Evolutionary conservation across 768 basidiomycete species (phyloP), one percentile per base, ranked within the genome.

Genomic region (Boletus rufocinnamomeus): DNA sequence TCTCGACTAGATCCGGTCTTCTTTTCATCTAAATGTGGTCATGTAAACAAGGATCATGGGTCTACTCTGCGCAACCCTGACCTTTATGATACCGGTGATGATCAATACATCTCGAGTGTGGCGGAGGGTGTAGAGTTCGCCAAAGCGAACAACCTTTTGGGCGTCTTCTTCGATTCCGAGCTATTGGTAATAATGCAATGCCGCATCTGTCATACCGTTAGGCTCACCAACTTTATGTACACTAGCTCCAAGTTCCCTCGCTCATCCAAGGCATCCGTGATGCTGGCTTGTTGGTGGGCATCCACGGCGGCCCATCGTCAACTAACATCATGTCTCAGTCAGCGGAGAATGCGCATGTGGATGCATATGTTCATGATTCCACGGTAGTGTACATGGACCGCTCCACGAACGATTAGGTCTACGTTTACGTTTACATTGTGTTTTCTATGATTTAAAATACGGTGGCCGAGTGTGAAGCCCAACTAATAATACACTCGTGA

Each of bases 81-180:
- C 50, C 73, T 62, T 60, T 58, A 66, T 44, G 67, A 76, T 62
- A 76, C 77, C 62, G 82, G 83, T 54, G 77, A 79, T 50, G 77
- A 78, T 59, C 70, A 70, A 63, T 78, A 85, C 57, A 69, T 83
- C 46, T 77, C 83, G 50, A 95, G 93, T 67, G 85, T 98, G 40
- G 84, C 89, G 58, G 86, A 92, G 57, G 95, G 94, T 17, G 93
- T 98, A 56, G 93, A 95, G 65, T 97, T 98, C 67, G 91, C 95
- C 23, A 91, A 89, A 66, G 79, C 81, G 47, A 98, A 98, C 74
- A 98, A 99, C 73, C 77, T 99, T 23, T 77, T 99, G 56, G 97
- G 97, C 57, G 79, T 99, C 46, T 87, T 96, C 68, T 81, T 97
- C 50, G 92, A 97, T 71, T 89, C 90, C 13, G 84, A 87, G 38